Base-by-base conservation (phyloP, 2,329 filamentous ascomycete species). In the Aspergillus eucalypticola region DNA sequence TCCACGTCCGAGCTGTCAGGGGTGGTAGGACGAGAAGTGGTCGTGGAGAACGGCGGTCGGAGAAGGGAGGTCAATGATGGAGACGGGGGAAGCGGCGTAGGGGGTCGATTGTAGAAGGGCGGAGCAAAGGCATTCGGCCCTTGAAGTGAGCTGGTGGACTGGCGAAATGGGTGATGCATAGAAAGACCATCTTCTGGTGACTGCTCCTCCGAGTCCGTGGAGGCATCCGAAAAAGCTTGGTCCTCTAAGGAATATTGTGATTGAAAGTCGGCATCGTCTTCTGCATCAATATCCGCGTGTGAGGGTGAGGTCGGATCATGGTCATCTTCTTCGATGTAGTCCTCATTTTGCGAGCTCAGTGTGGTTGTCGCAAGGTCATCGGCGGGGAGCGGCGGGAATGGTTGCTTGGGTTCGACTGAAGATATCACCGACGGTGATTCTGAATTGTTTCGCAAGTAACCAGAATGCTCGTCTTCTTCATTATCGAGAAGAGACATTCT, bases 81-180 rank as follows among this genome's bases (percentile, higher is more conserved):
- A 0, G 92, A 96, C 0, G 94, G 94, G 0, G 95, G 95, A 0
- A 98, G 83, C 3, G 95, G 94, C 2, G 92, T 97, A 0, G 95
- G 95, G n/a, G 95, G 95, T 3, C 94, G 88, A 65, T 96, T 96
- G 82, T 99, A 99, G 82, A 98, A 98, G 15, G 95, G 95, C 25
- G 95, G 95, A 10, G 84, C 85, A 74, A 89, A 90, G 59, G 72
- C 75, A 70, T 79, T 77, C 8, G 76, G 73, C 7, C 76, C 75
- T 38, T 78, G 73, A 23, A 79, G 71, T 2, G 78, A 79, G 53
- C 73, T 70, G 27, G 72, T 71, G 5, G 77, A 79, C 53, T 77
- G 76, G 56, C 73, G 71, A 58, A 78, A 77, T 17, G 76, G 73
- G 38, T 72, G 73, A 58, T 73, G 71, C 61, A 75, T 72, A 38